Conservation (phyloP, 768 basidiomycete species). For the Lentinula sp. region DNA sequence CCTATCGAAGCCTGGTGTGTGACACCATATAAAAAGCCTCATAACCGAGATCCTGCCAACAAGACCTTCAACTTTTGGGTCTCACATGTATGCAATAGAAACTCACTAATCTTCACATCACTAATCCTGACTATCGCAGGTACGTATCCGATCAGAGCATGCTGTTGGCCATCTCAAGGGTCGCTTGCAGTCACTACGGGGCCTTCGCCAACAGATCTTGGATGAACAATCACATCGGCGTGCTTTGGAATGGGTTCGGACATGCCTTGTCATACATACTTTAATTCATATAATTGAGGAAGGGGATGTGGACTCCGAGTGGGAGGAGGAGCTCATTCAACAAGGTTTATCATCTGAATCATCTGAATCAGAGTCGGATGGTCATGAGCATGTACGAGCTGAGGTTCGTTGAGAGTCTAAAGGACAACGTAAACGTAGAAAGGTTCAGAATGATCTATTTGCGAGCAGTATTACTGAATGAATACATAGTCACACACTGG, state of each 20-base stretch:
- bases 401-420: too few species aligned
- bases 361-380: too few species aligned
- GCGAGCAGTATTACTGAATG: too few species aligned
- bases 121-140: constrained; percentile 14
- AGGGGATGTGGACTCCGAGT: constrained; percentile 18
- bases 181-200: constrained; percentile 20
- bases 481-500: too few species aligned
- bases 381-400: too few species aligned
- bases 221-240: constrained; percentile 17
- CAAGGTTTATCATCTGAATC: too few species aligned
- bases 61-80: constrained; percentile 17
- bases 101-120: too few species aligned
- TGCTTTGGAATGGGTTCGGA: constrained; percentile 22
- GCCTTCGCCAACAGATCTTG: constrained; percentile 22
- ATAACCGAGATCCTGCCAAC: constrained; percentile 18
- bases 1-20: constrained; percentile 19
- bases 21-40: constrained; percentile 22
- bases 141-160: constrained; percentile 29
- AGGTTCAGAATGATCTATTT: too few species aligned
- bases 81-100: too few species aligned
- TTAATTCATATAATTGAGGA: constrained; percentile 8
- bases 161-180: constrained; percentile 31
- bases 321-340: constrained; percentile 10
- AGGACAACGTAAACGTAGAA: too few species aligned
- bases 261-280: constrained; percentile 28